Base-by-base conservation (phyloP, 257 asterid species). In the Nemophila menziesii region DNA sequence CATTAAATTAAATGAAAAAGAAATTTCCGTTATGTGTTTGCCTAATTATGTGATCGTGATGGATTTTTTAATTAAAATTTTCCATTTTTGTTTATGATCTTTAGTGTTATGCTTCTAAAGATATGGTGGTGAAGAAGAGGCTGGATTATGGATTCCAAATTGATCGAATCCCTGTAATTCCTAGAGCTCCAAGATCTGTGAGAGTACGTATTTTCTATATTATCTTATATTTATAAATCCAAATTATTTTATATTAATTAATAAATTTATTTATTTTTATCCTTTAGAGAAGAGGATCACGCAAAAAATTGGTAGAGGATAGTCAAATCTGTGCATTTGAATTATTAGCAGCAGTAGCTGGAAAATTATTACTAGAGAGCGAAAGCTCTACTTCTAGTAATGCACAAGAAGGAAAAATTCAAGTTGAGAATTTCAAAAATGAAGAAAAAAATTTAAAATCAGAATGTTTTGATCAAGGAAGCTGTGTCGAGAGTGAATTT, bases 281-380 rank as follows among this genome's bases (percentile, higher is more conserved):
- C 36, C 2, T 29, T 29, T 7, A 78, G 92, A 68, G 67, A 73
- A 73, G 77, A 61, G 48, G 58, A 37, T 48, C 62, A 3, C 71
- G 33, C 46, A 80, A 57, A 55, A 62, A 45, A 39, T 29, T 44
- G 20, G 54, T 58, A 20, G 84, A 73, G 22, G 73, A 53, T 40
- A 49, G 44, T 46, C 60, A 73, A 43, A 74, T 75, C 39, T 73
- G 84, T 64, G 84, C 94, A 58, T 82, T 82, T 52, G 94, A 82
- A 62, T 51, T 82, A 44, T 81, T 82, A 46, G 94, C 94, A 16
- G 71, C 79, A 57, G 86, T 82, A 52, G 94, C 94, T 20, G 92
- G 81, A 16, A 64, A 82, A 58, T 60, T 82, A 38, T 62, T 82
- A 43, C 77, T 57, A 57, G 94, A 75, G 62, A 82, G 78, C 44